Base-by-base conservation (phyloP, 2,329 filamentous ascomycete genomes). In the Fusarium pseudoanthophilum region DNA sequence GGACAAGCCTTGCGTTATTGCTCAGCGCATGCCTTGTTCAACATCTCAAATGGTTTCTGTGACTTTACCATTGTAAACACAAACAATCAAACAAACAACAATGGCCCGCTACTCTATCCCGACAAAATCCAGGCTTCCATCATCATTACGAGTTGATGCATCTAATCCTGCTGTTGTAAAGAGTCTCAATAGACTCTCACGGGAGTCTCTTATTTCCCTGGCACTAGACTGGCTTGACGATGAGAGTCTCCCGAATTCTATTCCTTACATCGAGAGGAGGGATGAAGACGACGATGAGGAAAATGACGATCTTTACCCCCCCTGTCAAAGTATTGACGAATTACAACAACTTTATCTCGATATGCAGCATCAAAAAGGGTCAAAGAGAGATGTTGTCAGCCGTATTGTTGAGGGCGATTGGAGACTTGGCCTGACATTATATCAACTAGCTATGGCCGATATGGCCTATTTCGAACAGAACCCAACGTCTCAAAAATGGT, bases 171-270 rank as follows among this genome's bases (percentile, higher is more conserved):
- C 90, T 36, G 88, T 94, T 55, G 80, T 88, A 72, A 94, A 92
- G 80, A 86, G 88, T 45, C 86, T 97, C 55, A 87, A 85, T 68
- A 91, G 91, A 61, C 87, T 97, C 24, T 92, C 93, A 4, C 91
- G 94, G 57, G 84, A 91, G 52, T 90, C 92, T 1, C 87, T 97
- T 28, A 83, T 96, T 32, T 89, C 90, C 0, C 87, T 97, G 14
- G 92, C 89, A 2, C 86, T 95, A 28, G 88, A 92, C 83, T 97
- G 94, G 94, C 89, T 97, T 7, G 89, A 92, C 64, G 89, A 92
- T 55, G 85, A 87, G 71, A 91, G 92, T 71, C 84, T 90, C 45
- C 82, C 87, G 87, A 78, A 87, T 92, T 51, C 85, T 79, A 70
- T 80, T 43, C 77, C 80, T 13, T 80, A 81, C 57, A 76, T 85